phyloP scores from a whole-genome alignment of 2,329 filamentous ascomycete genomes.

The Paecilomyces sp. region DNA sequence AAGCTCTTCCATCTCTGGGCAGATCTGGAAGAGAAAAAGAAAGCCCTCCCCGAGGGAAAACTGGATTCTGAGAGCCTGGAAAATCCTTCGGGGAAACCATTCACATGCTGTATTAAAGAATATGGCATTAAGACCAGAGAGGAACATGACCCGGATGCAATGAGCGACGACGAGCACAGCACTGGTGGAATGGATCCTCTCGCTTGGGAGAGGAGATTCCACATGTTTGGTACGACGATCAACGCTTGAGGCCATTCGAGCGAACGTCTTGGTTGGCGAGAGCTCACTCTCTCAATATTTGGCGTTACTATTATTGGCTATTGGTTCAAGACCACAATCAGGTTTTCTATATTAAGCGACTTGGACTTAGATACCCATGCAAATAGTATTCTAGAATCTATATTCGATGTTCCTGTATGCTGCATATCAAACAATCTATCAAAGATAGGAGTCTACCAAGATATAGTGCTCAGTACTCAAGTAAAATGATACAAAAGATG shows the following conservation, averaged over 20 bases:
- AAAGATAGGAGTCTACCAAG: background rate
- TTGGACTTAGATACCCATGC: background rate
- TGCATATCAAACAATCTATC: background rate
- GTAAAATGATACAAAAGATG: background rate
- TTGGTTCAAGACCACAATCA: background rate
- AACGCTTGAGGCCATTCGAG: slow-evolving; percentile 8
- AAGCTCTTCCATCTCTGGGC: slow-evolving; percentile 78
- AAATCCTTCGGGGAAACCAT: slow-evolving; percentile 51
- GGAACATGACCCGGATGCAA: slow-evolving; percentile 23
- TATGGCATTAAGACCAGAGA: slow-evolving; percentile 50
- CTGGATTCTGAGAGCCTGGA: slow-evolving; percentile 10
- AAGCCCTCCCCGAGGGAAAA: slow-evolving; percentile 17
- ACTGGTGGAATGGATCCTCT: slow-evolving; percentile 34
- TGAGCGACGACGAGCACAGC: slow-evolving; percentile 23
- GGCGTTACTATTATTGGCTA: background rate
- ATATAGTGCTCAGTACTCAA: background rate
- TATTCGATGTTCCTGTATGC: background rate
- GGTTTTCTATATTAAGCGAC: background rate
- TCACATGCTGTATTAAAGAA: slow-evolving; percentile 64
- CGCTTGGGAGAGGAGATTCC: slow-evolving; percentile 58
- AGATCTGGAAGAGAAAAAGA: slow-evolving; percentile 67
- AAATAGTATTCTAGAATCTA: background rate
- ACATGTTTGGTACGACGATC: slow-evolving; percentile 60
- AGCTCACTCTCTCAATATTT: background rate
- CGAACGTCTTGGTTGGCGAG: background rate